Evolutionary conservation across 352 stramenopile genomes (phyloP).

Genomic region (Phytophthora macrochlamydospora): DNA sequence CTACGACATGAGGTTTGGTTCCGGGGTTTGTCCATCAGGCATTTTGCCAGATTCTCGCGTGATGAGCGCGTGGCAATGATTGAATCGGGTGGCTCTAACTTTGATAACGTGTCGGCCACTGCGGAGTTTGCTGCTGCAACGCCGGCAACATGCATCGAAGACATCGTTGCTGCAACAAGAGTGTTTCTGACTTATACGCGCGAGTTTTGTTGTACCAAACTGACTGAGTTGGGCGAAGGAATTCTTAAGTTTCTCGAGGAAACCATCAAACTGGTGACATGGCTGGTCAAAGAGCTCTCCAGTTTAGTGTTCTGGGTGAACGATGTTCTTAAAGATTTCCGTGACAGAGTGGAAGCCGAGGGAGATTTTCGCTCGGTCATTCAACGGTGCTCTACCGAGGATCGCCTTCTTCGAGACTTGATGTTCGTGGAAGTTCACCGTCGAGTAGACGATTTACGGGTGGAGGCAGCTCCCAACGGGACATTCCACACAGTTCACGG

Average conservation of each 20-base stretch:
- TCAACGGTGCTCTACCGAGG: slow-evolving; percentile 3
- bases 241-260: slow-evolving; percentile 11
- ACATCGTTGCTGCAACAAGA: background rate
- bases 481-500: background rate
- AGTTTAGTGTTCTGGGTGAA: slow-evolving; percentile 12
- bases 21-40: background rate
- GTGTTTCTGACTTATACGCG: slow-evolving; percentile 10
- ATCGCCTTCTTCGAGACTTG: slow-evolving; percentile 5
- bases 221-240: slow-evolving; percentile 1
- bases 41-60: background rate
- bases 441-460: background rate
- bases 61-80: background rate
- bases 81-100: background rate
- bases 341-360: background rate
- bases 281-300: slow-evolving; percentile 3
- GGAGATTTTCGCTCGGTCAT: background rate
- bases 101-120: slow-evolving; percentile 9
- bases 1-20: background rate
- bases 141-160: background rate
- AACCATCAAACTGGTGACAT: slow-evolving; percentile 1
- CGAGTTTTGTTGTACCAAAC: slow-evolving; percentile 5
- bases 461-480: background rate
- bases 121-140: slow-evolving; percentile 6
- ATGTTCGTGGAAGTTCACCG: slow-evolving; percentile 12
- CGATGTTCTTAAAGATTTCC: slow-evolving; percentile 6